Base-by-base conservation (phyloP, 306 rosid species). In the Leucaena leucocephala region DNA sequence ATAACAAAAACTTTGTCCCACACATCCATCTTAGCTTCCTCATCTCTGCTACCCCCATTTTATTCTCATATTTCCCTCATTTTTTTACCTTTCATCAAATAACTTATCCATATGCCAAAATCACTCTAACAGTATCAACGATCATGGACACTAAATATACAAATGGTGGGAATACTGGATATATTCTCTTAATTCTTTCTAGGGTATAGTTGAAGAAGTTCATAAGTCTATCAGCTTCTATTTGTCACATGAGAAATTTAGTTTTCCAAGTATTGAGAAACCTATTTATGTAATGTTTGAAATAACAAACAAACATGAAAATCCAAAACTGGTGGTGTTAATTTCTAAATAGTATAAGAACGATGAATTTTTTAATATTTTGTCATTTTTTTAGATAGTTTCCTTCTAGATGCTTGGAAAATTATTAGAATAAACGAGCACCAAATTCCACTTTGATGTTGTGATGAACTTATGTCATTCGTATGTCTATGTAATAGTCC, bases 401-500 rank as follows among this genome's bases (percentile, higher is more conserved):
- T 27, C 27, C 1, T 58, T 22, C 38, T 58, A 22, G 38, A 58
- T 17, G 7, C 15, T 58, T 3, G 65, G 16, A 4, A 58, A 58
- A 11, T 58, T 22, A 22, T 58, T 22, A 22, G 35, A 22, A 3
- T 57, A 9, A 33, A 4, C 64, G 1, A 3, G 36, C 13, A 21
- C 16, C 13, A 22, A 57, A n/a, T n/a, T 4, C 72, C 46, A 16
- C 19, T 15, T 14, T 50, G n/a, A 66, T 77, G 74, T 64, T 68
- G 48, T 27, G 33, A 45, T 80, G 75, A 80, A 65, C 22, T 52
- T 10, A 3, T 52, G 33, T 49, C 48, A 75, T 63, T 64, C 4
- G 68, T 50, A 50, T 33, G 22, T 57, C 72, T 77, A 21, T 15
- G 8, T 16, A 14, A 45, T 62, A 49, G 71, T 57, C 79, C 69